phyloP scores from a whole-genome alignment of 2,329 filamentous ascomycete species.

The Dothideomycetes sp. region DNA sequence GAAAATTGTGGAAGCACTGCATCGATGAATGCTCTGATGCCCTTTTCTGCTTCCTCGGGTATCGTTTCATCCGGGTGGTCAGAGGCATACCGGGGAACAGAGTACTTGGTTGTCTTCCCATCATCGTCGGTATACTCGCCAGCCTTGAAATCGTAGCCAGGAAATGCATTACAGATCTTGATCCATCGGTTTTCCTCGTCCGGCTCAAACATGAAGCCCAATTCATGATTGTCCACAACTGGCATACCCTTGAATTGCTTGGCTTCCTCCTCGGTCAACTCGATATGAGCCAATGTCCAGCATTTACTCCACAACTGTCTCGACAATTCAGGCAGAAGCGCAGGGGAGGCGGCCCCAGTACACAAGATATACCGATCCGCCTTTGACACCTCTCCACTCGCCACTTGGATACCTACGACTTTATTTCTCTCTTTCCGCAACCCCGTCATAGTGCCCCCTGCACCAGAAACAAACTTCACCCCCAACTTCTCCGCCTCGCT shows the following conservation, averaged over 20 bases:
- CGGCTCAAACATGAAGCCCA: slow-evolving; percentile 41
- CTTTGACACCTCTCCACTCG: slow-evolving; percentile 28
- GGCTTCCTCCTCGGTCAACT: slow-evolving; percentile 35
- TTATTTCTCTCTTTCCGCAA: slow-evolving; percentile 26
- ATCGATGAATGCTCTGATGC: slow-evolving; percentile 4
- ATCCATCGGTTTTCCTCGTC: slow-evolving; percentile 34
- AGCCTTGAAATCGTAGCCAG: slow-evolving; percentile 31
- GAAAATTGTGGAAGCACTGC: slow-evolving; percentile 39
- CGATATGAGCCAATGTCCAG: slow-evolving; percentile 44
- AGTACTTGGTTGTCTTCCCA: slow-evolving; percentile 5
- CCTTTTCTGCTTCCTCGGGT: slow-evolving; percentile 7
- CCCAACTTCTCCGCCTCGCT: slow-evolving; percentile 36
- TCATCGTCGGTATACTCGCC: slow-evolving; percentile 3
- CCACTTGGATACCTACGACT: slow-evolving; percentile 32
- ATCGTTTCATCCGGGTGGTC: slow-evolving; percentile 5
- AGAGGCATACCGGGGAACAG: slow-evolving; percentile 4
- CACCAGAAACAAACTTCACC: slow-evolving; percentile 35
- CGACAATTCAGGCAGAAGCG: slow-evolving; percentile 38
- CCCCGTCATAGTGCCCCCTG: slow-evolving; percentile 26
- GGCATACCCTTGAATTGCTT: slow-evolving; percentile 36
- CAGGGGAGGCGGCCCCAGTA: slow-evolving; percentile 37
- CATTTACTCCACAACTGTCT: slow-evolving; percentile 41
- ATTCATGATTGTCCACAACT: slow-evolving; percentile 37
- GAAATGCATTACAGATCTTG: slow-evolving; percentile 46
- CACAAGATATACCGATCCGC: slow-evolving; percentile 39